Evolutionary conservation across 768 basidiomycete genomes (phyloP).

Genomic region (Cantharellus anzutake): DNA sequence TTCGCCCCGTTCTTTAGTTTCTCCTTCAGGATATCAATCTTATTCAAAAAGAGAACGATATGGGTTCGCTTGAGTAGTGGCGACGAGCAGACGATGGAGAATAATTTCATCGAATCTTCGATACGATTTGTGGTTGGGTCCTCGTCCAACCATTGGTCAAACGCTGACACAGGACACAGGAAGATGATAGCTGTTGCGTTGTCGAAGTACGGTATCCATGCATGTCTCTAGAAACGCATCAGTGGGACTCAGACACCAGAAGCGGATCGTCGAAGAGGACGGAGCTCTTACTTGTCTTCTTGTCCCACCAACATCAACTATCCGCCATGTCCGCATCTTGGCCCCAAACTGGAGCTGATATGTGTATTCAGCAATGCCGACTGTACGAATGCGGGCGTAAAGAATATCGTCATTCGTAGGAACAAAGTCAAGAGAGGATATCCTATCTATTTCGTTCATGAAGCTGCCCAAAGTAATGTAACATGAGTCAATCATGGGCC

Average conservation of each 20-base stretch:
- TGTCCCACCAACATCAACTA: constrained; percentile 9
- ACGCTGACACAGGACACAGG: constrained; percentile 11
- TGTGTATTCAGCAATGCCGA: constrained; percentile 8
- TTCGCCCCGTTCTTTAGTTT: constrained; percentile 8
- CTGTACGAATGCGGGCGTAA: constrained; percentile 9
- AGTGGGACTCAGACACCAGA: neutral
- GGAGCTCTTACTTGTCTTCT: constrained; percentile 3
- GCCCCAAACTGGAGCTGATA: constrained; percentile 4
- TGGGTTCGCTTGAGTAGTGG: constrained; percentile 9
- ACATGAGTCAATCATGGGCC: neutral
- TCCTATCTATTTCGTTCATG: constrained; percentile 7
- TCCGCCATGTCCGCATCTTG: constrained; percentile 6
- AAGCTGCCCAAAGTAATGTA: constrained; percentile 3
- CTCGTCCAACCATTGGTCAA: constrained; percentile 10
- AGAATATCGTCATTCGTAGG: constrained; percentile 11
- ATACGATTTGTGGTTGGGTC: constrained; percentile 8
- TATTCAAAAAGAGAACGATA: constrained; percentile 10
- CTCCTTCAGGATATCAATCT: constrained; percentile 8
- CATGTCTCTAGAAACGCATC: constrained; percentile 3
- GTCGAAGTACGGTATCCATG: constrained; percentile 10
- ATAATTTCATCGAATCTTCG: constrained; percentile 10
- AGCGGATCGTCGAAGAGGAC: neutral
- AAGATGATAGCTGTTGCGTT: constrained; percentile 11
- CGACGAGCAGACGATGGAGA: constrained; percentile 7
- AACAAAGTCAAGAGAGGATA: constrained; percentile 5